phyloP scores from a whole-genome alignment of 2,329 filamentous ascomycete genomes.

The Trichoderma atrobrunneum region DNA sequence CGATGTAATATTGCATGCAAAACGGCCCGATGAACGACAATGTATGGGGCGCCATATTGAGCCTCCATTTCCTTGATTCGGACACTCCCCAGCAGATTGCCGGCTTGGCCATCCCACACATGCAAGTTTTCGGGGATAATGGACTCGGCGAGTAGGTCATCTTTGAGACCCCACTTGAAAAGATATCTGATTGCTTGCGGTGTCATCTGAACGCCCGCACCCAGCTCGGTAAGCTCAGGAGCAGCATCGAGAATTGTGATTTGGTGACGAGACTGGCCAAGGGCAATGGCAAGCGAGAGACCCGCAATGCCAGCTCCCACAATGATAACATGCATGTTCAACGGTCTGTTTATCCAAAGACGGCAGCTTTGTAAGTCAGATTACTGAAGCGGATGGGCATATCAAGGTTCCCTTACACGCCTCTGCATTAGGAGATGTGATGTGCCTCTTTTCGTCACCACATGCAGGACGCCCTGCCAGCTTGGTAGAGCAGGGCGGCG shows the following conservation, averaged over 20 bases:
- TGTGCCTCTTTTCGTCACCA: background rate
- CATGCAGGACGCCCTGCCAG: background rate
- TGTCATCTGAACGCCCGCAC: slow-evolving; percentile 33
- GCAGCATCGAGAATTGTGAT: slow-evolving; percentile 48
- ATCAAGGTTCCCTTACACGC: background rate
- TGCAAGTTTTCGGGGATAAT: slow-evolving; percentile 23
- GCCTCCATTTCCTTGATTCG: slow-evolving; percentile 25
- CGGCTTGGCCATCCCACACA: slow-evolving; percentile 29
- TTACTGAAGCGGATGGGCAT: background rate
- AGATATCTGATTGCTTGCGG: slow-evolving; percentile 33
- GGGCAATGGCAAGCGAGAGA: slow-evolving; percentile 31
- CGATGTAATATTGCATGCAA: slow-evolving; percentile 33
- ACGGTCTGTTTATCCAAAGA: background rate
- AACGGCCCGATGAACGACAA: slow-evolving; percentile 36
- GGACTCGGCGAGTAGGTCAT: slow-evolving; percentile 22
- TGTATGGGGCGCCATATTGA: slow-evolving; percentile 33
- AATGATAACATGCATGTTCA: slow-evolving; percentile 32
- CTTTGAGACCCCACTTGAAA: slow-evolving; percentile 30
- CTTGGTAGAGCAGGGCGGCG: background rate
- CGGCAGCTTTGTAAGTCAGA: background rate
- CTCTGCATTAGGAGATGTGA: background rate
- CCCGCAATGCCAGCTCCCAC: slow-evolving; percentile 49
- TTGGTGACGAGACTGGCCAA: slow-evolving; percentile 44
- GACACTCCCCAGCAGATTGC: slow-evolving; percentile 24
- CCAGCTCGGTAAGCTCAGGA: slow-evolving; percentile 42